A percentile compares a stretch with the other conserved stretches of the same genome.
Evolutionary conservation across 192 early-diverging fungal species (phyloP).

Genomic region (Spizellomyces sp.): DNA sequence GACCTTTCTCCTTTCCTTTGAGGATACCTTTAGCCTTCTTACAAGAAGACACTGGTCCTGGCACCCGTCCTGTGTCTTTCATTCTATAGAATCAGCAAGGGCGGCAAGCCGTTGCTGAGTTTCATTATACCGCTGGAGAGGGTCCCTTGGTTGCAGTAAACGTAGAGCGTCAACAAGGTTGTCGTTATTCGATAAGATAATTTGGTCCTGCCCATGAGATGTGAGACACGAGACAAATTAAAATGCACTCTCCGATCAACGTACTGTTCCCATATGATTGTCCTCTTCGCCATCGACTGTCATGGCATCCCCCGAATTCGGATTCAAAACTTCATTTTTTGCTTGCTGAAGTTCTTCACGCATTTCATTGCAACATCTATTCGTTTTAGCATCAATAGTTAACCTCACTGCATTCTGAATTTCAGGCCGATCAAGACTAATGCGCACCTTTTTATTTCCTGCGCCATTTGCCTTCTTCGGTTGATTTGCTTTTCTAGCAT

Average conservation of each 20-base stretch:
- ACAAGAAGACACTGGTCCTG: too few species aligned
- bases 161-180: too few species aligned
- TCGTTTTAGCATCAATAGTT: neutral
- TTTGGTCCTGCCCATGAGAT: too few species aligned
- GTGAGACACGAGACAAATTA: too few species aligned
- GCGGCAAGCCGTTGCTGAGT: neutral
- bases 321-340: neutral
- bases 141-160: too few species aligned
- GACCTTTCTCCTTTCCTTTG: too few species aligned
- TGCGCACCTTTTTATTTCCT: slow-evolving; percentile 6
- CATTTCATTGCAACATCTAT: neutral
- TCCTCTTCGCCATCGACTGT: too few species aligned
- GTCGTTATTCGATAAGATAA: too few species aligned
- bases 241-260: too few species aligned
- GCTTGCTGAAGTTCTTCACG: neutral
- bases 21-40: too few species aligned
- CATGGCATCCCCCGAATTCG: neutral
- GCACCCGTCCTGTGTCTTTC: too few species aligned
- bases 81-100: neutral
- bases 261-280: too few species aligned
- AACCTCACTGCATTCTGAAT: neutral
- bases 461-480: slow-evolving; percentile 6
- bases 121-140: neutral
- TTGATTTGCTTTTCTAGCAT: slow-evolving; percentile 12
- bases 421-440: neutral